Percentiles rank a stretch among this genome's conserved stretches.
These are phyloP conservation scores for Isabelozyma pseudorhagii DNA, from an alignment of 805 yeast genomes.

Conservation along the genomic window DNA sequence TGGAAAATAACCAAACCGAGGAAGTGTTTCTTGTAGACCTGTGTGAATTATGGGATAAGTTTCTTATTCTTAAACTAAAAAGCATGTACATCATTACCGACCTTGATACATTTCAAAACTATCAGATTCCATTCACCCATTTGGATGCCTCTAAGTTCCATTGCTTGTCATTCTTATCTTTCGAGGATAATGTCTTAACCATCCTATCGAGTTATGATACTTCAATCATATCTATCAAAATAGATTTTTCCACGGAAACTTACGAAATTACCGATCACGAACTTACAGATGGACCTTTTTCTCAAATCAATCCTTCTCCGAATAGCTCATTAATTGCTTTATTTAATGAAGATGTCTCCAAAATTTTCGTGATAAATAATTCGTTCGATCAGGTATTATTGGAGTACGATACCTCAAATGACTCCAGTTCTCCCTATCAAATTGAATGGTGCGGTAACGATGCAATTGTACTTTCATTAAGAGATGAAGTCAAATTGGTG, in stretches of 20 bases:
- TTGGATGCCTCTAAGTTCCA: constrained; percentile 18
- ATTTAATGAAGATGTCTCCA: constrained; percentile 32
- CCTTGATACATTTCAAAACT: constrained; percentile 38
- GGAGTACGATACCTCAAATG: constrained; percentile 42
- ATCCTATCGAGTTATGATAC: constrained; percentile 22
- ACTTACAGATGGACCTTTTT: constrained; percentile 50
- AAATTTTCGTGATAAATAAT: constrained; percentile 49
- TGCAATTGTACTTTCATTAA: constrained; percentile 62
- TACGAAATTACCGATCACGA: constrained; percentile 33
- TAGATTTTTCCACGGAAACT: constrained; percentile 17
- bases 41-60: constrained; percentile 34
- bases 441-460: constrained; percentile 86
- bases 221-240: constrained; percentile 22
- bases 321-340: constrained; percentile 55
- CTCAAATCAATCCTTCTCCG: constrained; percentile 45
- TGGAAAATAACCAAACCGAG: constrained; percentile 30
- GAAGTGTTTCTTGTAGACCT: constrained; percentile 22
- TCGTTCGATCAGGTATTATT: constrained; percentile 43
- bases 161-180: constrained; percentile 12
- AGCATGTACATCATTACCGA: constrained; percentile 32
- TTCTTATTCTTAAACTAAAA: constrained; percentile 41
- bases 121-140: constrained; percentile 29
- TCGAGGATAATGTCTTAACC: constrained; percentile 11
- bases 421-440: constrained; percentile 38
- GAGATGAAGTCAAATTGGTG: constrained; percentile 63